Evolutionary conservation across 805 yeast genomes (phyloP).

Genomic region (Yamadazyma kitorensis): DNA sequence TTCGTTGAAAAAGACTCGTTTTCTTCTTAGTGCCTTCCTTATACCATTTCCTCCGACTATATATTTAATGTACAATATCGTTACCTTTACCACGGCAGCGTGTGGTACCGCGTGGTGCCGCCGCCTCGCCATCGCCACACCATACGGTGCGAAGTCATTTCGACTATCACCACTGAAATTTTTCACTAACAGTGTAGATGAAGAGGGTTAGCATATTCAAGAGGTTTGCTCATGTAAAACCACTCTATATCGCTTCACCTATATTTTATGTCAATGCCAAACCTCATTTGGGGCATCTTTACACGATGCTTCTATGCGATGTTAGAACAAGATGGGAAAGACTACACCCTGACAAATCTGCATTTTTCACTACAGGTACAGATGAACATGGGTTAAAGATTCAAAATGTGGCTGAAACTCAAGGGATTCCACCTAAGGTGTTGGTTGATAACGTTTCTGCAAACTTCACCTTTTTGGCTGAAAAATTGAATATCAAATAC

Average conservation of each 20-base stretch:
- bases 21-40: too few species aligned
- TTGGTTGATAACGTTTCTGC: slow-evolving; percentile 71
- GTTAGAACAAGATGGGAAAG: slow-evolving; percentile 70
- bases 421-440: slow-evolving; percentile 47
- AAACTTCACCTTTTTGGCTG: slow-evolving; percentile 64
- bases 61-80: too few species aligned
- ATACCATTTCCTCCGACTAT: too few species aligned
- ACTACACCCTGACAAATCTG: slow-evolving; percentile 28
- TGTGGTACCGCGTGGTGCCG: too few species aligned
- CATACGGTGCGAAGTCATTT: too few species aligned
- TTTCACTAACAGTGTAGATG: too few species aligned
- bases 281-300: slow-evolving; percentile 93
- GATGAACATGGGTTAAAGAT: slow-evolving; percentile 97
- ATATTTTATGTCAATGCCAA: slow-evolving; percentile 93
- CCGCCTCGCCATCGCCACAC: too few species aligned
- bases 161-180: too few species aligned
- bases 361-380: slow-evolving; percentile 82
- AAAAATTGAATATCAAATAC: slow-evolving; percentile 52
- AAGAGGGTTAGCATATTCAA: too few species aligned
- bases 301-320: slow-evolving; percentile 84
- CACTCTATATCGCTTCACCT: slow-evolving; percentile 61
- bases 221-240: too few species aligned
- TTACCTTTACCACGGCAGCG: too few species aligned
- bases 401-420: slow-evolving; percentile 72
- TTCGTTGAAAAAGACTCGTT: slow-evolving; percentile 58